A percentile compares a stretch with the other conserved stretches of the same genome.
Conservation (phyloP, 192 early-diverging fungal species). For the Coemansia sp. region DNA sequence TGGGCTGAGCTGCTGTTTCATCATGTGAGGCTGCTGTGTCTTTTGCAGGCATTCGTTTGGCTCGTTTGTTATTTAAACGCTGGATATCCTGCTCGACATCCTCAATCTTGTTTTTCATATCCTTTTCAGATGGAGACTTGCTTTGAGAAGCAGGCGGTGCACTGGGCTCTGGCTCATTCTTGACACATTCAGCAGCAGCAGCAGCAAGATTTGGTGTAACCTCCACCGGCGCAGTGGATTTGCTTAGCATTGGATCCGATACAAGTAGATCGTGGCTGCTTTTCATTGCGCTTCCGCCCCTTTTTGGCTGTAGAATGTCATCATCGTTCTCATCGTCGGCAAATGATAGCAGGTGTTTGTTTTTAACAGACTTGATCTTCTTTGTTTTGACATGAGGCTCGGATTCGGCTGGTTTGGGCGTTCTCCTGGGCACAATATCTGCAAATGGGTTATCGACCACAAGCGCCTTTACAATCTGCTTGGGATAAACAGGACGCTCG, state of each 20-base stretch:
- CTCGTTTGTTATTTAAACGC: not conserved
- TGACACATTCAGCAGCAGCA: too few species aligned
- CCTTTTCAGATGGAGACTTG: slow-evolving; percentile 1
- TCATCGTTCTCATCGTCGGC: slow-evolving; percentile 73
- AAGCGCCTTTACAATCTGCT: slow-evolving; percentile 60
- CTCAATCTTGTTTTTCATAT: slow-evolving; percentile 4
- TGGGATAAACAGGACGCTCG: slow-evolving; percentile 77
- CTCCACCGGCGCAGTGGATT: not conserved
- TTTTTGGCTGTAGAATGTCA: not conserved
- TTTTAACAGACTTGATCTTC: slow-evolving; percentile 42
- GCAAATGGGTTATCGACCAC: slow-evolving; percentile 88
- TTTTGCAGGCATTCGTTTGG: not conserved
- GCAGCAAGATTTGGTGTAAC: not conserved
- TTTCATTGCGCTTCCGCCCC: slow-evolving; percentile 49
- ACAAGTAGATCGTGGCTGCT: slow-evolving; percentile 75
- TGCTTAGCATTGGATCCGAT: slow-evolving; percentile 32
- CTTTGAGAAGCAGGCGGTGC: slow-evolving; percentile 3
- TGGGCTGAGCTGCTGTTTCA: not conserved
- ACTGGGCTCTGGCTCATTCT: not conserved
- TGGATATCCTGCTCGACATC: not conserved
- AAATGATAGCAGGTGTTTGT: slow-evolving; percentile 77
- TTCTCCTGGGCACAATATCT: slow-evolving; percentile 78
- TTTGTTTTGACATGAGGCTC: not conserved
- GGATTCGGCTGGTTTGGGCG: slow-evolving; percentile 19
- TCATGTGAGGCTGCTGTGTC: not conserved